A percentile compares a stretch with the other conserved stretches of the same genome.
Conservation (phyloP, 345 rosid species). For the Nephelium lappaceum region DNA sequence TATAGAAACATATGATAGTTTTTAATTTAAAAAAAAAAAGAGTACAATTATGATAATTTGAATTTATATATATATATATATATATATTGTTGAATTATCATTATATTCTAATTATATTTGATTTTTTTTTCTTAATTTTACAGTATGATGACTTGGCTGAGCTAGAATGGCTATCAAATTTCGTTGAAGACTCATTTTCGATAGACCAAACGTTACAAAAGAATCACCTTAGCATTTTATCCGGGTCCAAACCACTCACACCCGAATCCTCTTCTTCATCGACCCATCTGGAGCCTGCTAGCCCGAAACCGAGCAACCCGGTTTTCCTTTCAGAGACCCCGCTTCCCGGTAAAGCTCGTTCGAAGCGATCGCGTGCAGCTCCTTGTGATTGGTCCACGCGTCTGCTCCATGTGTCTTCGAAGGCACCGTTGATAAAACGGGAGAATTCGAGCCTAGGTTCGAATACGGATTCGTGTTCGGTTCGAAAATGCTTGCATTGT, state of each 20-base stretch:
- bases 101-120: not conserved
- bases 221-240: conserved; percentile 33
- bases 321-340: conserved; percentile 53
- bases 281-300: conserved; percentile 23
- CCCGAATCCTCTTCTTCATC: conserved; percentile 55
- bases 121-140: not conserved
- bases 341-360: conserved; percentile 63
- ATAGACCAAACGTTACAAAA: conserved; percentile 48
- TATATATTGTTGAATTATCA: not conserved
- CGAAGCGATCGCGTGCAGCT: conserved; percentile 65
- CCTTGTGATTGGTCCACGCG: conserved; percentile 79
- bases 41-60: not conserved
- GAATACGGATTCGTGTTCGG: conserved; percentile 13
- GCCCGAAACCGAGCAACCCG: conserved; percentile 30
- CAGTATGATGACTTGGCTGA: conserved; percentile 77
- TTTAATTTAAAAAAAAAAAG: not conserved
- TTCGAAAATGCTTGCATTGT: conserved; percentile 65
- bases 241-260: conserved; percentile 50
- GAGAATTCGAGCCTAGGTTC: conserved; percentile 14
- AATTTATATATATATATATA: not conserved
- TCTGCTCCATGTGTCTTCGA: conserved; percentile 48
- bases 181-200: conserved; percentile 75
- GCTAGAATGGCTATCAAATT: conserved; percentile 83
- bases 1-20: not conserved
- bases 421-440: conserved; percentile 28